A percentile compares a stretch with the other conserved stretches of the same genome.
phyloP scores from a whole-genome alignment of 2,329 filamentous ascomycete genomes.

The Claviceps africana region DNA sequence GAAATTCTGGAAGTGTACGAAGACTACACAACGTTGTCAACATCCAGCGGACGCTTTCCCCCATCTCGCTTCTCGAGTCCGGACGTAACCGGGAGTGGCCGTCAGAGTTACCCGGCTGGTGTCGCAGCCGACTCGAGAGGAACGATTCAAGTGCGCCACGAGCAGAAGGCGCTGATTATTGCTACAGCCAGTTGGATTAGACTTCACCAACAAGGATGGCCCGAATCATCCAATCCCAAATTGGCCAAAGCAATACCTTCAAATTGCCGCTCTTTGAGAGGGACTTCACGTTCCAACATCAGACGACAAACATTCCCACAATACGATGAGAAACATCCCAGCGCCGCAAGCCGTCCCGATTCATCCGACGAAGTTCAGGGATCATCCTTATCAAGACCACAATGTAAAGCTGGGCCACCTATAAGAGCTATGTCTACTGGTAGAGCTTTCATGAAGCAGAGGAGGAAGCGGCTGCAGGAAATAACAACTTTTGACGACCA shows the following conservation, averaged over 20 bases:
- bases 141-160: conserved; percentile 17
- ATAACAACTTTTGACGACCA: conserved; percentile 1
- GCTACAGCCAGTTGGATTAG: conserved; percentile 25
- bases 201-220: conserved; percentile 23
- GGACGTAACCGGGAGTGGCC: conserved; percentile 8
- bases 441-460: conserved; percentile 14
- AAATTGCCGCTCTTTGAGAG: conserved; percentile 12
- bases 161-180: conserved; percentile 23
- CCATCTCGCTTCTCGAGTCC: conserved; percentile 25
- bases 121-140: conserved; percentile 15
- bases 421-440: conserved; percentile 13
- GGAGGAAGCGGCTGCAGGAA: conserved; percentile 6
- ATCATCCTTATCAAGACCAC: neutral
- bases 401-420: conserved; percentile 3
- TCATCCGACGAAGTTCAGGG: conserved; percentile 1
- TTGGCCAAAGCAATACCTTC: conserved; percentile 11
- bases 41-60: conserved; percentile 33
- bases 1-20: conserved; percentile 56
- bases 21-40: conserved; percentile 44
- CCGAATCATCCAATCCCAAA: conserved; percentile 17
- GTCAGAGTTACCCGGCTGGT: conserved; percentile 10
- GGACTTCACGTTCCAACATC: neutral
- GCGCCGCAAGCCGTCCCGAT: conserved; percentile 1
- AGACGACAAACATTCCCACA: conserved; percentile 8
- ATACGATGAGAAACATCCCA: conserved; percentile 4